Percentiles rank a stretch among this genome's conserved stretches.
These are phyloP conservation scores for Backusella tarrabulga DNA, from an alignment of 192 early-diverging fungal genomes.

Conservation along the genomic window DNA sequence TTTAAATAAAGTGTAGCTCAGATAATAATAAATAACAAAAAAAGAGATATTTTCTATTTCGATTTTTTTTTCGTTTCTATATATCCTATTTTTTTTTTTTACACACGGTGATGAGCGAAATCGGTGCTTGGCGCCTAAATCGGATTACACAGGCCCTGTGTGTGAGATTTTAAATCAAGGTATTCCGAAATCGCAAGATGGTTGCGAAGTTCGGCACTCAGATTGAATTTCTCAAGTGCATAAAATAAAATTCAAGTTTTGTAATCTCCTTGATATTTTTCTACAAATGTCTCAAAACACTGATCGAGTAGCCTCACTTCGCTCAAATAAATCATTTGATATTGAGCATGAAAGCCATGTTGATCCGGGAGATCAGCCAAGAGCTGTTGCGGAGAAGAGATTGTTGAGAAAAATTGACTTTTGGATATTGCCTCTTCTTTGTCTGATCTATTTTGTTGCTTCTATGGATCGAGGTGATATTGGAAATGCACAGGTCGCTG, in stretches of 20 bases:
- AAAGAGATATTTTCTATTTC: neutral
- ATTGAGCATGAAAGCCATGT: neutral
- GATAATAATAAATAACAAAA: neutral
- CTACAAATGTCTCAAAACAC: no score
- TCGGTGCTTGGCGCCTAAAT: neutral
- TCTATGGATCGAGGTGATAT: constrained; percentile 20
- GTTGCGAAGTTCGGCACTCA: neutral
- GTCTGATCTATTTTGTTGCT: constrained; percentile 6
- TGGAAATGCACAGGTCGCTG: constrained; percentile 19
- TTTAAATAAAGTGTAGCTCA: neutral
- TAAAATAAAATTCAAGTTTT: neutral
- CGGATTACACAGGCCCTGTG: neutral
- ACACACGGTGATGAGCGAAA: neutral
- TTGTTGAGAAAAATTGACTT: constrained; percentile 19
- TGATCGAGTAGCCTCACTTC: neutral
- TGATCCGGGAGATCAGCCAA: neutral
- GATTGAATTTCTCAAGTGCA: neutral
- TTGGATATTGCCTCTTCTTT: constrained; percentile 16
- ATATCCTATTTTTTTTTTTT: neutral
- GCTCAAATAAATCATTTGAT: neutral
- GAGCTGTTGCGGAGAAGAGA: neutral
- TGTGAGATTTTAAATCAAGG: neutral
- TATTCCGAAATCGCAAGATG: neutral
- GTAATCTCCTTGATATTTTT: neutral
- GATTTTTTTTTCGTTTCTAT: neutral